Evolutionary conservation across 2,329 filamentous ascomycete species (phyloP).

Genomic region (Xylariaceae sp.): DNA sequence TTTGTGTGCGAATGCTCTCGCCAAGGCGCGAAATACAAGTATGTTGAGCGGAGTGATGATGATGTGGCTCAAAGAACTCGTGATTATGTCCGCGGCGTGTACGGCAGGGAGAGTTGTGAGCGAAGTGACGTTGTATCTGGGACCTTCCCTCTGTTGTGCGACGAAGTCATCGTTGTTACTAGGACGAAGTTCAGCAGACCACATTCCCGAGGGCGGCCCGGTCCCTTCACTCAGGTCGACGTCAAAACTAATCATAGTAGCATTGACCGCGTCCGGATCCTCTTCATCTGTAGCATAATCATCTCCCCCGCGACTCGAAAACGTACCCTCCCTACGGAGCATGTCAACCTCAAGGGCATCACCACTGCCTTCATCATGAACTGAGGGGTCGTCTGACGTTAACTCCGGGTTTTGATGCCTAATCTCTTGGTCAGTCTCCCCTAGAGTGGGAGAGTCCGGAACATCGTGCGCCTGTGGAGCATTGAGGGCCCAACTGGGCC

Average conservation of each 20-base stretch:
- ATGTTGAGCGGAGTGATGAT: constrained; percentile 45
- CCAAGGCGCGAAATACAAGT: constrained; percentile 41
- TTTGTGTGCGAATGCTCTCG: constrained; percentile 38
- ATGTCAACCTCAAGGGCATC: constrained; percentile 32
- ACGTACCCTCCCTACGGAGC: constrained; percentile 41
- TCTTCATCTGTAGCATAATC: constrained; percentile 54
- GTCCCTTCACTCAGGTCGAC: constrained; percentile 52
- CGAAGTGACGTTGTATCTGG: constrained; percentile 43
- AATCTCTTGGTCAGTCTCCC: constrained; percentile 30
- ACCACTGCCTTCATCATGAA: constrained; percentile 29
- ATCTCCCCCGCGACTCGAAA: constrained; percentile 40
- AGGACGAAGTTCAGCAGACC: constrained; percentile 55
- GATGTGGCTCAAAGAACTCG: constrained; percentile 39
- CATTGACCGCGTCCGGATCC: constrained; percentile 49
- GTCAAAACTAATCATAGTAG: constrained; percentile 57
- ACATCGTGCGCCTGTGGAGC: constrained; percentile 20
- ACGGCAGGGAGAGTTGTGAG: constrained; percentile 47
- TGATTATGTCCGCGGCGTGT: constrained; percentile 45
- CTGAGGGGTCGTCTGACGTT: constrained; percentile 23
- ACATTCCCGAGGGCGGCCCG: constrained; percentile 47
- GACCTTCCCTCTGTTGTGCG: constrained; percentile 31
- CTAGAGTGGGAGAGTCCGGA: constrained; percentile 32
- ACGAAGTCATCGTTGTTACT: constrained; percentile 36
- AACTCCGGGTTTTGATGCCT: constrained; percentile 25
- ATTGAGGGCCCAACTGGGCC: constrained; percentile 5